Base-by-base conservation (phyloP, 2,329 filamentous ascomycete species). In the Cladosporium sp. region DNA sequence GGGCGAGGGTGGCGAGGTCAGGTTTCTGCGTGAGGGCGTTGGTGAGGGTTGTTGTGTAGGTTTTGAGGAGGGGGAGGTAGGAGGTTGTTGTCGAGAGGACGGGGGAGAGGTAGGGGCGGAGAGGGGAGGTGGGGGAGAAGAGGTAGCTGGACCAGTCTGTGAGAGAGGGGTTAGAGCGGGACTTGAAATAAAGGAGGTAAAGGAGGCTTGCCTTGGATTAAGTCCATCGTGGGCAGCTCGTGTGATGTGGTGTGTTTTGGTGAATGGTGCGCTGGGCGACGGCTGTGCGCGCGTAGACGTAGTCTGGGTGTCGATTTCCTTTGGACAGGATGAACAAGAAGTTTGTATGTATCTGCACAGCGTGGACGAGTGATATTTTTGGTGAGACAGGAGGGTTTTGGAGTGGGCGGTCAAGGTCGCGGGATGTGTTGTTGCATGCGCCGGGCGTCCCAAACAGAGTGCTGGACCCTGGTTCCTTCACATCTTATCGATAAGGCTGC, bases 1-100 rank as follows among this genome's bases (percentile, higher is more conserved):
- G 62, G 11, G 75, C 73, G 48, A 85, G 70, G 9, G 78, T 73
- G 43, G 78, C 68, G 52, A 77, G 67, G 62, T 77, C 74, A 48
- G 74, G 73, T 54, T 68, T 69, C 33, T 59, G 57, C 18, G 65
- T 60, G 28, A 66, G 34, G 10, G 61, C 58, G 22, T 59, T 57
- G 52, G 69, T 52, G 57, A 68, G 54, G 10, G 64, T 64, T 31
- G 59, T 44, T 40, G 65, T 43, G 54, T 61, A 65, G 14, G 61
- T 57, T 49, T 61, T 59, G 41, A 56, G 41, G 32, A 57, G 58
- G 50, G n/a, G 41, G 16, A 43, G 16, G 50, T 42, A 46, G 31
- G 55, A 51, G 22, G 22, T 28, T 28, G 22, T 28, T 28, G 22
- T 28, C 22, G 22, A 28, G 55, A 61, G 37, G 54, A 60, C 33